Base-by-base conservation (phyloP, 2,329 filamentous ascomycete species). In the Pseudohalonectria lignicola region DNA sequence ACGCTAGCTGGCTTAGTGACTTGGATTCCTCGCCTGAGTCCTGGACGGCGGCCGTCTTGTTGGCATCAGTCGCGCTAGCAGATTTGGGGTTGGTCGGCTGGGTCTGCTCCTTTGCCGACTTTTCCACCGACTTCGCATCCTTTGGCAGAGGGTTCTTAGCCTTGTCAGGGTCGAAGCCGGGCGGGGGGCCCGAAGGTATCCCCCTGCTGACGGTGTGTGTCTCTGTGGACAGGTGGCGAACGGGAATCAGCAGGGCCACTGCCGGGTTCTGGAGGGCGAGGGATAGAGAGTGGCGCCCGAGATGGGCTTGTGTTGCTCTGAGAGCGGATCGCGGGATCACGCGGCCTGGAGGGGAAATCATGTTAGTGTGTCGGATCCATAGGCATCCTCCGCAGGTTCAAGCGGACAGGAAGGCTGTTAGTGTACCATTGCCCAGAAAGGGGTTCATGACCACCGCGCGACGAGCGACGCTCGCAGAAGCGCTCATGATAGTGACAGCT, bases 141-240 rank as follows among this genome's bases (percentile, higher is more conserved):
- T 76, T 75, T 2, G 77, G 62, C 34, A 92, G 66, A 11, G 87
- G 84, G 56, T 87, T 90, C 73, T 87, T 90, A 48, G 88, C 88
- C 64, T 86, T 71, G 53, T 90, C 80, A n/a, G 84, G 69, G 55
- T 92, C 88, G 68, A 94, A 95, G 20, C 88, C 88, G 12, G 87
- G 88, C 41, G 88, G 88, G 32, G 86, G 88, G 35, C 74, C 79
- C 39, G 71, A 67, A 37, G 72, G 64, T 26, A 60, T 59, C 19
- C 61, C 49, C 17, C 43, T 55, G 42, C 67, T 62, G 38, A 69
- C 57, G 40, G 65, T 64, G 54, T 76, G 73, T 45, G 73, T 68
- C 41, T 79, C 74, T 49, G 76, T 81, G 34, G 70, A 66, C 49
- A 78, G 62, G 49, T 59, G 57, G 52, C 76, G 71, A 41, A 66